Percentiles rank a stretch among this genome's conserved stretches.
Conservation (phyloP, 148 eudicot species). For the Cornus kousa region DNA sequence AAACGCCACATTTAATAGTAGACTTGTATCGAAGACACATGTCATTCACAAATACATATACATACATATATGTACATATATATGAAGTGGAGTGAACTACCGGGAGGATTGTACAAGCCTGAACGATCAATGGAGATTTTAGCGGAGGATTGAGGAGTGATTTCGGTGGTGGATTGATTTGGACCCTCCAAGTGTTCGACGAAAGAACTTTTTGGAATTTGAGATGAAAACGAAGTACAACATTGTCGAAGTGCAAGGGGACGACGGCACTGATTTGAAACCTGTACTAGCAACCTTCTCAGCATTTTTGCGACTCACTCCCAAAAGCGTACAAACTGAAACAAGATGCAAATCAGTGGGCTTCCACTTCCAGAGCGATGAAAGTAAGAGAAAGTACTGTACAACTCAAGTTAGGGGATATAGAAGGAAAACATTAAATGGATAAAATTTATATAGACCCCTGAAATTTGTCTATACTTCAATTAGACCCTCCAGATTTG, state of each 20-base stretch:
- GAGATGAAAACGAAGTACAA: slow-evolving; percentile 21
- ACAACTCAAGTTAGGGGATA: too few relatives aligned
- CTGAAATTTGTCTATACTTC: too few relatives aligned
- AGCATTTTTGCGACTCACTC: slow-evolving; percentile 28
- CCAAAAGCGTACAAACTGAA: too few relatives aligned
- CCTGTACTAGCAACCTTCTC: slow-evolving; percentile 42
- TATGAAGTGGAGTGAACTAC: slow-evolving; percentile 19
- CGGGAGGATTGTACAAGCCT: slow-evolving; percentile 59
- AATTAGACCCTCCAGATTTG: too few relatives aligned
- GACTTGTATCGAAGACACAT: background rate
- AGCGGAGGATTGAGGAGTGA: slow-evolving; percentile 31
- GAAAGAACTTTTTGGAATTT: slow-evolving; percentile 30
- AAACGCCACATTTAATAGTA: background rate
- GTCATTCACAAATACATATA: too few relatives aligned
- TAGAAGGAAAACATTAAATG: too few relatives aligned
- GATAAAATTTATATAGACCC: too few relatives aligned
- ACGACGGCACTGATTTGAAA: slow-evolving; percentile 26
- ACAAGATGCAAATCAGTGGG: too few relatives aligned
- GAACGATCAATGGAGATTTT: slow-evolving; percentile 82
- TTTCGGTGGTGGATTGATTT: background rate
- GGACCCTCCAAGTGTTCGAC: slow-evolving; percentile 48
- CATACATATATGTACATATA: too few relatives aligned
- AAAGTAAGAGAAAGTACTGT: too few relatives aligned
- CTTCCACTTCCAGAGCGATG: too few relatives aligned
- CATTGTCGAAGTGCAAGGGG: slow-evolving; percentile 19